These are phyloP conservation scores for Diophrys sp. DNA, from an alignment of 73 alveolate species.

Conservation along the genomic window DNA sequence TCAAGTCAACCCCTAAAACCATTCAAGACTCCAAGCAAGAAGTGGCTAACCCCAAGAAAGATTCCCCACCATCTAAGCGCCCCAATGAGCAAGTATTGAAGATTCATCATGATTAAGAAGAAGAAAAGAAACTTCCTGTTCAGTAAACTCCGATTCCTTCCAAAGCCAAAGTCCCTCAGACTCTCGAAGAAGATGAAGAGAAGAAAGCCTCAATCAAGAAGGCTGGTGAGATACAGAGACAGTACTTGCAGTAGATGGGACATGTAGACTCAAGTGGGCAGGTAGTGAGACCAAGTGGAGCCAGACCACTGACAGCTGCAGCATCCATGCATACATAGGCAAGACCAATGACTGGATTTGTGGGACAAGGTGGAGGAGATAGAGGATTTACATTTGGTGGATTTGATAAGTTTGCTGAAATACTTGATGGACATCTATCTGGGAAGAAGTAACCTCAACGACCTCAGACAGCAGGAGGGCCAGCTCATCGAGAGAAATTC, in stretches of 20 bases:
- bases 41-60: too few species aligned
- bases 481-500: conserved; percentile 1
- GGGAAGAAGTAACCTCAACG: neutral
- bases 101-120: too few species aligned
- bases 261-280: neutral
- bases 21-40: too few species aligned
- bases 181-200: neutral
- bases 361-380: neutral
- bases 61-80: too few species aligned
- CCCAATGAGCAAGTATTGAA: too few species aligned
- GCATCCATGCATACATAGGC: neutral
- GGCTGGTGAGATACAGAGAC: neutral
- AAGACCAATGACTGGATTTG: neutral
- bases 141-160: neutral
- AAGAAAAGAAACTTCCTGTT: too few species aligned
- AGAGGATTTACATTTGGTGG: neutral
- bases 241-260: neutral
- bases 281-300: neutral
- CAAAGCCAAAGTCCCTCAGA: neutral
- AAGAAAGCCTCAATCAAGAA: neutral
- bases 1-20: neutral
- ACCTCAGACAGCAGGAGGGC: neutral
- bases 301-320: neutral
- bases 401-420: neutral
- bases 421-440: neutral